Conservation (phyloP, 305 asterid genomes). For the Solanum hybrid region DNA sequence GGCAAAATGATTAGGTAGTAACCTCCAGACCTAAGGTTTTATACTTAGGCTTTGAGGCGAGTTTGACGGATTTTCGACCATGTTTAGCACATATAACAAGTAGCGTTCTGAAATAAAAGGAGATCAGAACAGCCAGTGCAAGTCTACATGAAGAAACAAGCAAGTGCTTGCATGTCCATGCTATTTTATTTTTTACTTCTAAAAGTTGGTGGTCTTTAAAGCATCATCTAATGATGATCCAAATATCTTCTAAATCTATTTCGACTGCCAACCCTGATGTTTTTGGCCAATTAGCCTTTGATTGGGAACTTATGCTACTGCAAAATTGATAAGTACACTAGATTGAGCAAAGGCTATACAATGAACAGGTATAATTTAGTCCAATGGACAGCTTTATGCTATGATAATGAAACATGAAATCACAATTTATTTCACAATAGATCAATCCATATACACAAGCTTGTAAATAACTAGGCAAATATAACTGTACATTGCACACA, state of each 20-base stretch:
- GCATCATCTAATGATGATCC: not conserved
- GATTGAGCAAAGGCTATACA: not conserved
- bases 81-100: not conserved
- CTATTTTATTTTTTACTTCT: not conserved
- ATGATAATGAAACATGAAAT: constrained; percentile 20
- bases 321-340: not conserved
- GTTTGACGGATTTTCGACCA: not conserved
- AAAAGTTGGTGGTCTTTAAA: not conserved
- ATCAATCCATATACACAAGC: constrained; percentile 35
- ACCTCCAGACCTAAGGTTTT: not conserved
- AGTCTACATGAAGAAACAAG: not conserved
- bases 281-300: not conserved
- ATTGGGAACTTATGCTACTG: not conserved
- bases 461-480: constrained; percentile 27
- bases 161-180: not conserved
- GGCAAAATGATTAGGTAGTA: not conserved
- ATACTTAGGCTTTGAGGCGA: not conserved
- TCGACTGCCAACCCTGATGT: not conserved
- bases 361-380: constrained; percentile 7
- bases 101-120: not conserved
- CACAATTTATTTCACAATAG: constrained; percentile 36
- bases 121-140: not conserved
- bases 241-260: not conserved
- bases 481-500: constrained; percentile 58
- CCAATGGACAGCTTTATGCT: constrained; percentile 8